Conservation (phyloP, 2,329 filamentous ascomycete genomes). For the Aspergillus unguis region DNA sequence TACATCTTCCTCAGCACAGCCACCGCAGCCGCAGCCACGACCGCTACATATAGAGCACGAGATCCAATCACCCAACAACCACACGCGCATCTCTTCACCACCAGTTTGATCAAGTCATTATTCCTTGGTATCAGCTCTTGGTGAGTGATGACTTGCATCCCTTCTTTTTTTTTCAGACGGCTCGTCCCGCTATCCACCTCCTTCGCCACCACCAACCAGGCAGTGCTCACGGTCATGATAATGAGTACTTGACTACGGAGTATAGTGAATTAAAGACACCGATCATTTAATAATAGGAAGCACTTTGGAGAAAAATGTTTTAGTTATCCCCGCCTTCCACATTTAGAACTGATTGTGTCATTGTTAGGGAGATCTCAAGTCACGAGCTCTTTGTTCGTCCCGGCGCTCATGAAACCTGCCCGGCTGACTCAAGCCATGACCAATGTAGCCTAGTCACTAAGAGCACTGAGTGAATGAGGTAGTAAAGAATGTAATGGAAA, state of each 20-base stretch:
- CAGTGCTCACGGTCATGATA: too few relatives aligned
- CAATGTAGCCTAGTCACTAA: background rate
- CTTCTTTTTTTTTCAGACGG: background rate
- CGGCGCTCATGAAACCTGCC: slow-evolving; percentile 4
- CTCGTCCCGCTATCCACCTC: background rate
- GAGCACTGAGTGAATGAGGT: background rate
- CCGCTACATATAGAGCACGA: background rate
- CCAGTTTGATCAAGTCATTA: background rate
- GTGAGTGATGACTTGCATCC: background rate
- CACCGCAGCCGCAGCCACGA: slow-evolving; percentile 3
- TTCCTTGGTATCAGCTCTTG: background rate
- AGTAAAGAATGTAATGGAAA: background rate
- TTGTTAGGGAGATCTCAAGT: slow-evolving; percentile 1
- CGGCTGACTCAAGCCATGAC: slow-evolving; percentile 20
- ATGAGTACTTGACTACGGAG: too few relatives aligned
- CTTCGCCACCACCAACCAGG: background rate
- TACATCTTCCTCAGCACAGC: background rate
- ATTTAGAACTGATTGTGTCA: background rate
- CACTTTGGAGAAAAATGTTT: background rate
- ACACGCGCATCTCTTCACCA: slow-evolving; percentile 3
- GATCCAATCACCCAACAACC: slow-evolving; percentile 6
- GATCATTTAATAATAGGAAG: background rate
- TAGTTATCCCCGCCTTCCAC: background rate
- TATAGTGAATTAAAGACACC: too few relatives aligned
- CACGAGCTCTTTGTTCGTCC: slow-evolving; percentile 12